Evolutionary conservation across 1,284 basidiomycete genomes (phyloP), one percentile per base, ranked within the genome.

Genomic region (Termitomyces sp.): DNA sequence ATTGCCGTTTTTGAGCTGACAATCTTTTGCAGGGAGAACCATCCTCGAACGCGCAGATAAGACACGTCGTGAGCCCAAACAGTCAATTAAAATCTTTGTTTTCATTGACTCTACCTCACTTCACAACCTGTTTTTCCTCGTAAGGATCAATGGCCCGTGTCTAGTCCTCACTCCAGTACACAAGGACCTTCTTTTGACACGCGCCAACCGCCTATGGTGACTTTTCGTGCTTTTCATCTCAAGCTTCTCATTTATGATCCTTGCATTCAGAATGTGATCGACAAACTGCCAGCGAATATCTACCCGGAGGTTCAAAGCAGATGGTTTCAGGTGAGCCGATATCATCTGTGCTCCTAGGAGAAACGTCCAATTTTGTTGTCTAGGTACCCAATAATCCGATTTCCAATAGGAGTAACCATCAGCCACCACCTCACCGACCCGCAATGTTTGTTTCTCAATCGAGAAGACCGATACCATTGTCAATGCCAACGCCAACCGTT

Each of bases 321-420:
- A 44, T 34, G 50, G 50, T n/a, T 43, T 33, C 31, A 36, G 10
- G 53, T 58, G 34, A 46, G 53, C 45, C 15, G 36, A 13, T 17
- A 21, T 26, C 19, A 21, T 12, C n/a, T 38, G n/a, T 36, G 17
- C 17, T 39, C 5, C 12, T 10, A 13, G 38, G 28, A 31, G 6
- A 39, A 34, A 34, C 36, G 1, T 50, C 30, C 28, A 39, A 40
- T 17, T 24, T 28, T 19, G 15, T 1, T 31, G 12, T 24, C 8
- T 34, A 53, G 52, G 43, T 21, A 17, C 9, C 47, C 15, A 21
- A 13, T n/a, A 30, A 17, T 28, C 19, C 46, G 19, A 45, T 33
- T 28, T 45, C 55, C 9, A 15, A n/a, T 24, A 30, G 33, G 15
- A 8, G 15, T 13, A 42, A 21, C 15, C 43, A 17, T 31, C 45